Conservation (phyloP, 257 asterid species). For the Fraxinus anomala region DNA sequence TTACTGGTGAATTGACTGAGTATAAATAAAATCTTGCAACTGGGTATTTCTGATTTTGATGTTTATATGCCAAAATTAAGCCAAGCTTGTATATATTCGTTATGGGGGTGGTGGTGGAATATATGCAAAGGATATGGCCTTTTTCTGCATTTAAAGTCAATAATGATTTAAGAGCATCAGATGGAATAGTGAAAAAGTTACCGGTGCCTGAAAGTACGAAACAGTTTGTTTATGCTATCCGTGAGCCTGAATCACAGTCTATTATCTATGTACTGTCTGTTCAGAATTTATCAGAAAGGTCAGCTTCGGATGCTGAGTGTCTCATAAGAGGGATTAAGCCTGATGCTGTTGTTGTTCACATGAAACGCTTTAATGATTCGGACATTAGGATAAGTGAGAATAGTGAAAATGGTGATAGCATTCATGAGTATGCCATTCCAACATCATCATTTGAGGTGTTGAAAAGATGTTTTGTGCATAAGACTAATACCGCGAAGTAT, state of each 20-base stretch:
- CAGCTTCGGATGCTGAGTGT: slow-evolving; percentile 73
- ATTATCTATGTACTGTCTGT: slow-evolving; percentile 67
- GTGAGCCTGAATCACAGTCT: slow-evolving; percentile 60
- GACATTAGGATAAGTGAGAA: slow-evolving; percentile 23
- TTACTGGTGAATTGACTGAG: slow-evolving; percentile 2
- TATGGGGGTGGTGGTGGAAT: slow-evolving; percentile 51
- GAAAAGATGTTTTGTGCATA: slow-evolving; percentile 71
- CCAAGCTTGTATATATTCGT: neutral
- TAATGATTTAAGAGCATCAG: slow-evolving; percentile 73
- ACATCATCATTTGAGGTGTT: slow-evolving; percentile 82
- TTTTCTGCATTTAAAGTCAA: slow-evolving; percentile 48
- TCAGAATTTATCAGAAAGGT: slow-evolving; percentile 84
- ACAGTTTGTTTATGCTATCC: slow-evolving; percentile 77
- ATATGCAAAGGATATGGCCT: slow-evolving; percentile 73
- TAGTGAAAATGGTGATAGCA: slow-evolving; percentile 24
- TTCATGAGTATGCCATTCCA: slow-evolving; percentile 50
- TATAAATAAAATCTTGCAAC: neutral
- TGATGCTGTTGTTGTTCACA: slow-evolving; percentile 87
- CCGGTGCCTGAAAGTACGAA: slow-evolving; percentile 73
- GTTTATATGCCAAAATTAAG: slow-evolving; percentile 16
- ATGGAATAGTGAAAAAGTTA: slow-evolving; percentile 60
- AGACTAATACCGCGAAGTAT: slow-evolving; percentile 59
- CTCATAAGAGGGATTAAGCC: slow-evolving; percentile 75
- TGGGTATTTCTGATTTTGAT: slow-evolving; percentile 17
- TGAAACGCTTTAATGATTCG: slow-evolving; percentile 39